Conservation (phyloP, 2,329 filamentous ascomycete genomes). For the Arthrobotrys iridis region DNA sequence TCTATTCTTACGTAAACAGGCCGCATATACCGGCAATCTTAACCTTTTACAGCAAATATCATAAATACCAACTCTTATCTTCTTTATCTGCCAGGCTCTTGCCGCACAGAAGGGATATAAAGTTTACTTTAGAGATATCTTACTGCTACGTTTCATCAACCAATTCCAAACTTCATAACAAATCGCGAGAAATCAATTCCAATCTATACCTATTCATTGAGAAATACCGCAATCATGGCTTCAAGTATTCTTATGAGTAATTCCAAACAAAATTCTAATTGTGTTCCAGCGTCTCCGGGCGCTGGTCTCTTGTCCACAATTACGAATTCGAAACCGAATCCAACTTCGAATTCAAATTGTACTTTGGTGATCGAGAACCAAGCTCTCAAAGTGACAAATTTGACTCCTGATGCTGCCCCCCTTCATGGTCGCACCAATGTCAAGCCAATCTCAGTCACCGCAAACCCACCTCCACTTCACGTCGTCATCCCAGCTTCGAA, state of each 20-base stretch:
- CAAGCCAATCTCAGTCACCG: slow-evolving; percentile 39
- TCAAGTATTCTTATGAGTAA: slow-evolving; percentile 55
- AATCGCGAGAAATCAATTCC: slow-evolving; percentile 48
- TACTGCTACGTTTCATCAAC: slow-evolving; percentile 48
- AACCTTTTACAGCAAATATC: slow-evolving; percentile 44
- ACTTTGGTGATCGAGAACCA: slow-evolving; percentile 55
- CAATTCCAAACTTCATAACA: slow-evolving; percentile 48
- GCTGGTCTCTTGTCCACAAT: slow-evolving; percentile 53
- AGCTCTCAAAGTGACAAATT: slow-evolving; percentile 55
- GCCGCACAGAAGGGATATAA: slow-evolving; percentile 53
- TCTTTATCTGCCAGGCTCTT: slow-evolving; percentile 51
- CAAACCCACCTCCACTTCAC: slow-evolving; percentile 30
- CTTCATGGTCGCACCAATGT: slow-evolving; percentile 40
- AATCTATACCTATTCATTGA: slow-evolving; percentile 51
- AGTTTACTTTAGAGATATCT: slow-evolving; percentile 55
- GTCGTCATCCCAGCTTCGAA: slow-evolving; percentile 52
- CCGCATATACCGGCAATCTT: slow-evolving; percentile 27
- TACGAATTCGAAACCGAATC: slow-evolving; percentile 55
- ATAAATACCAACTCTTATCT: slow-evolving; percentile 55
- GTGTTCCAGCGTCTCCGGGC: slow-evolving; percentile 49
- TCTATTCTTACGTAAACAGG: not conserved
- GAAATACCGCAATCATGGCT: slow-evolving; percentile 54
- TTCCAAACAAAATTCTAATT: slow-evolving; percentile 55
- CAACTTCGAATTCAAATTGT: slow-evolving; percentile 55
- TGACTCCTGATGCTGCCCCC: slow-evolving; percentile 44